Percentiles rank a stretch among this genome's conserved stretches.
phyloP scores from a whole-genome alignment of 352 stramenopile genomes.

The Salisapilia sapeloensis region DNA sequence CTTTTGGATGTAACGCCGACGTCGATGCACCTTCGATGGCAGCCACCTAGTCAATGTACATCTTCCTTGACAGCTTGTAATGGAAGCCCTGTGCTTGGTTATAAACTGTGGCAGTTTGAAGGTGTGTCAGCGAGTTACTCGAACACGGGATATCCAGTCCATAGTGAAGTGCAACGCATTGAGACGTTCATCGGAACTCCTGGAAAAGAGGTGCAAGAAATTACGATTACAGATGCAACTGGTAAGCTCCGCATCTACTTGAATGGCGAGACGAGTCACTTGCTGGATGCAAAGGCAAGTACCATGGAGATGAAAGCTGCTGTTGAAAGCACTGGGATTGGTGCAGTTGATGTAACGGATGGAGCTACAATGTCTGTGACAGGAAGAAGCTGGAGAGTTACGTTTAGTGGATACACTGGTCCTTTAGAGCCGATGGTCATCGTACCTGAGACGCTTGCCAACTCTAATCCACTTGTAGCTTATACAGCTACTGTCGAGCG shows the following conservation, averaged over 20 bases:
- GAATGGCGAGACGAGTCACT: constrained; percentile 26
- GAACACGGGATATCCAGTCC: constrained; percentile 60
- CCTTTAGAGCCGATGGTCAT: constrained; percentile 32
- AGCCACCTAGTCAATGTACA: constrained; percentile 38
- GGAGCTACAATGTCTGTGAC: constrained; percentile 14
- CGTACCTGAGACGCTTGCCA: constrained; percentile 33
- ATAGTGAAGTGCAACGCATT: constrained; percentile 84
- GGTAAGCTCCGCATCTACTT: constrained; percentile 63
- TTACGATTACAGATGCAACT: constrained; percentile 41
- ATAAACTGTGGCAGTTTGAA: constrained; percentile 88
- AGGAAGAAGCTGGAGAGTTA: constrained; percentile 50
- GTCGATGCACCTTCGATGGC: constrained; percentile 51
- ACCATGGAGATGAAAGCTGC: constrained; percentile 20
- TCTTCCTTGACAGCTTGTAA: constrained; percentile 61
- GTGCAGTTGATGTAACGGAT: constrained; percentile 28
- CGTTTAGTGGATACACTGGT: constrained; percentile 29
- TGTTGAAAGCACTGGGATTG: constrained; percentile 31
- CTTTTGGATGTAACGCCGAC: constrained; percentile 44
- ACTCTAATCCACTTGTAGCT: constrained; percentile 16
- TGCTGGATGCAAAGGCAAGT: constrained; percentile 19
- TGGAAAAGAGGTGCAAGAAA: constrained; percentile 46
- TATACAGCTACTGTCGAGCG: constrained; percentile 34
- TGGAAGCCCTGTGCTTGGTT: constrained; percentile 72
- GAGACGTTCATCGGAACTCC: constrained; percentile 44
- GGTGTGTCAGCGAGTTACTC: constrained; percentile 54